These are phyloP conservation scores for Dicorynia guianensis DNA, from an alignment of 306 rosid genomes.

Conservation along the genomic window DNA sequence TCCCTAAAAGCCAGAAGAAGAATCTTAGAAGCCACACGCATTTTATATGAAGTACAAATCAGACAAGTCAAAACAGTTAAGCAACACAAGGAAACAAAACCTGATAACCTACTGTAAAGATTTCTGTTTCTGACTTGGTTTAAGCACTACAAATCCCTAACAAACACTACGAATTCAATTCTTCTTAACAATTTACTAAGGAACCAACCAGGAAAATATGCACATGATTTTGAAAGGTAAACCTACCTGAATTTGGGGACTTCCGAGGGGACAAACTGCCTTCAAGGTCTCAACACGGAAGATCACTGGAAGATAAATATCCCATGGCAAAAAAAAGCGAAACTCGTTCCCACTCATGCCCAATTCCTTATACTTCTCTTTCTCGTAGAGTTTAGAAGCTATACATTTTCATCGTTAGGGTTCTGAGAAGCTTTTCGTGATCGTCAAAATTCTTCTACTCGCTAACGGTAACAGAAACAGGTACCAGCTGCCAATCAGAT, in stretches of 20 bases:
- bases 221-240: not conserved
- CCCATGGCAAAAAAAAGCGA: constrained; percentile 96
- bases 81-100: constrained; percentile 16
- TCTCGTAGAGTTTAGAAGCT: too few relatives aligned
- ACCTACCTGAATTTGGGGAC: constrained; percentile 58
- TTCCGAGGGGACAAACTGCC: constrained; percentile 68
- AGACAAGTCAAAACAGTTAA: constrained; percentile 18
- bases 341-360: constrained; percentile 87
- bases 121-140: constrained; percentile 12
- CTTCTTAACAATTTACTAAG: not conserved
- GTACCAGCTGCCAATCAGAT: constrained; percentile 5
- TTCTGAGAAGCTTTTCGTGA: not conserved
- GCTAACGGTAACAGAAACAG: not conserved
- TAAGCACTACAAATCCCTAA: too few relatives aligned
- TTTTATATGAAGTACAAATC: constrained; percentile 19
- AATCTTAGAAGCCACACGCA: constrained; percentile 8
- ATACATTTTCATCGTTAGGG: not conserved
- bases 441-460: not conserved
- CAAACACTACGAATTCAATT: not conserved
- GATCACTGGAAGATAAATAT: constrained; percentile 88
- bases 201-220: constrained; percentile 1
- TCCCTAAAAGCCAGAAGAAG: not conserved
- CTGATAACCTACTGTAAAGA: constrained; percentile 13
- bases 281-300: constrained; percentile 83
- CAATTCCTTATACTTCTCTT: not conserved